A percentile compares a stretch with the other conserved stretches of the same genome.
Evolutionary conservation across 495 filamentous ascomycete species (phyloP).

Genomic region (Cryomyces antarcticus): DNA sequence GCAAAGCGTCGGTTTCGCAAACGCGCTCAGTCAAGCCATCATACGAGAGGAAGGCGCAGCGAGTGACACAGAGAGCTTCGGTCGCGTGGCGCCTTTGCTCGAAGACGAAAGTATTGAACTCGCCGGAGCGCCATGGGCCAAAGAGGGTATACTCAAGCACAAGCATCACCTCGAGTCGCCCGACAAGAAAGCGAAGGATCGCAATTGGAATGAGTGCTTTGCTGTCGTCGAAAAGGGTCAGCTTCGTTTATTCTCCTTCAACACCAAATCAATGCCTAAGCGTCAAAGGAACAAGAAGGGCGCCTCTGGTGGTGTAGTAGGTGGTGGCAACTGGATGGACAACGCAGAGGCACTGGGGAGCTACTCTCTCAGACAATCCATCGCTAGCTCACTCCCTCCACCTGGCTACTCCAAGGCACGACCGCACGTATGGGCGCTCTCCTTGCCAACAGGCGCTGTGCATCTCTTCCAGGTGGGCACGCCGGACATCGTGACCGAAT

Average conservation of each 20-base stretch:
- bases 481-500: constrained; percentile 82
- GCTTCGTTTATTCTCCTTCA: constrained; percentile 87
- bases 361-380: constrained; percentile 78
- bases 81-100: constrained; percentile 45
- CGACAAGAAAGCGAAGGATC: constrained; percentile 79
- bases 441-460: constrained; percentile 75
- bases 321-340: constrained; percentile 92
- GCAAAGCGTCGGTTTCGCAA: constrained; percentile 93
- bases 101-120: constrained; percentile 86
- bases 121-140: constrained; percentile 86
- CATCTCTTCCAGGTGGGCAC: constrained; percentile 97
- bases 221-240: constrained; percentile 96
- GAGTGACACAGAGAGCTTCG: constrained; percentile 13
- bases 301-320: constrained; percentile 41
- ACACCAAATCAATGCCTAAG: constrained; percentile 27
- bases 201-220: constrained; percentile 88
- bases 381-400: constrained; percentile 72
- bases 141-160: constrained; percentile 88
- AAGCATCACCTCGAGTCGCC: constrained; percentile 84
- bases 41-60: constrained; percentile 66
- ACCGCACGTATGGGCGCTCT: constrained; percentile 90
- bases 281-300: constrained; percentile 5
- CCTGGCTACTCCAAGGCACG: constrained; percentile 83
- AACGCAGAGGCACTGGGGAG: constrained; percentile 73
- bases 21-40: constrained; percentile 83